Conservation (phyloP, 2,329 filamentous ascomycete genomes). For the Alternaria ventricosa region DNA sequence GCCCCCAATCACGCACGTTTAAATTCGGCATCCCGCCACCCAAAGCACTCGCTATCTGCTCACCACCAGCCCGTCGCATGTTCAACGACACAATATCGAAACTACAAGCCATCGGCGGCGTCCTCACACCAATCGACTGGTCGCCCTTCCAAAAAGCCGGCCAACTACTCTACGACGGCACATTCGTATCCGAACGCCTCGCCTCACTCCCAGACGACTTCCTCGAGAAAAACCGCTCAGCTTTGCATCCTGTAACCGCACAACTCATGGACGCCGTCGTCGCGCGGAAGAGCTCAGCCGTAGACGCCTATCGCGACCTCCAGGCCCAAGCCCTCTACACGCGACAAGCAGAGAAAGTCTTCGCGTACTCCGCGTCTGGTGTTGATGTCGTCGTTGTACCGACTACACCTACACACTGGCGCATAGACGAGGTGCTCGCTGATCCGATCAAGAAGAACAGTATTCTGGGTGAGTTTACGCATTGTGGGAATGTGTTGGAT, state of each 20-base stretch:
- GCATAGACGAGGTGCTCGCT: conserved; percentile 57
- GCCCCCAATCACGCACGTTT: conserved; percentile 50
- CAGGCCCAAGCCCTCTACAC: conserved; percentile 43
- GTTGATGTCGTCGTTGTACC: conserved; percentile 58
- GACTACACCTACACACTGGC: conserved; percentile 58
- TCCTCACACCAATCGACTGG: conserved; percentile 42
- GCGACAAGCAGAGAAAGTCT: conserved; percentile 38
- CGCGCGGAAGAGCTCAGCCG: conserved; percentile 36
- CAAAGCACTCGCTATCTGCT: conserved; percentile 53
- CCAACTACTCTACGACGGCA: conserved; percentile 63
- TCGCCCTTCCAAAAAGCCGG: conserved; percentile 59
- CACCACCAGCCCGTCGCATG: conserved; percentile 46
- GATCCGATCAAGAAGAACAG: conserved; percentile 64
- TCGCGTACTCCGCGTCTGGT: conserved; percentile 32
- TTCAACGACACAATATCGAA: conserved; percentile 40
- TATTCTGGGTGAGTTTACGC: conserved; percentile 57
- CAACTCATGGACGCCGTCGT: conserved; percentile 48
- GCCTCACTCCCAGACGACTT: conserved; percentile 47
- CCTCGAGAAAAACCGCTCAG: conserved; percentile 39
- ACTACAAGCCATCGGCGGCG: conserved; percentile 37
- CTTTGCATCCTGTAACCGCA: conserved; percentile 59
- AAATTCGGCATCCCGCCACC: conserved; percentile 58
- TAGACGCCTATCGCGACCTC: conserved; percentile 42
- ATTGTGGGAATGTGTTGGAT: conserved; percentile 68
- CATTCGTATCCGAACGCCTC: conserved; percentile 64